phyloP scores from a whole-genome alignment of 2,329 filamentous ascomycete genomes.

The Aspergillus niger region DNA sequence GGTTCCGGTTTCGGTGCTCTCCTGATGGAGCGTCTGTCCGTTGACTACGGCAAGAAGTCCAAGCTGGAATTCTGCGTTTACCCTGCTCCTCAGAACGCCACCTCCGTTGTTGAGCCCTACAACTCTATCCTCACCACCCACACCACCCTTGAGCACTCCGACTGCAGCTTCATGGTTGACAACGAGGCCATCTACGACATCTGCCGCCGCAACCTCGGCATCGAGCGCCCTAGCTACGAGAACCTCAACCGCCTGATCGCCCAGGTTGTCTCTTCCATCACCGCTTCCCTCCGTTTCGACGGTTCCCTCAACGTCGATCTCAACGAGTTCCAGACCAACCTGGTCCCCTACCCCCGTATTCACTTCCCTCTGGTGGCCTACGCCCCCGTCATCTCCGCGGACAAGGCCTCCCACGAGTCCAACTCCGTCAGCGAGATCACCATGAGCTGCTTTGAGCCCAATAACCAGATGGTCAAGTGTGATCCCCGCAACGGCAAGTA shows the following conservation, averaged over 20 bases:
- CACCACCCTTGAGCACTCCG: conserved; percentile 98
- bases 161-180: conserved; percentile 99
- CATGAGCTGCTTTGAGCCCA: conserved; percentile 98
- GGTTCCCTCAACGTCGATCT: conserved; percentile 98
- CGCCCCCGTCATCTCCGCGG: conserved; percentile 87
- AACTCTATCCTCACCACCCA: conserved; percentile 99
- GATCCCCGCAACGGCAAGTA: conserved; percentile 99
- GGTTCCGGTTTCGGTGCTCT: conserved; percentile 98
- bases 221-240: conserved; percentile 97
- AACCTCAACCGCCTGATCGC: conserved; percentile 99
- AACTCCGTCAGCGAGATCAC: conserved; percentile 98
- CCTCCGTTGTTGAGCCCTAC: conserved; percentile 98
- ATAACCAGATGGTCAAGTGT: conserved; percentile 99
- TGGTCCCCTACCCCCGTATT: conserved; percentile 97
- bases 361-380: conserved; percentile 99
- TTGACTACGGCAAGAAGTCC: conserved; percentile 99
- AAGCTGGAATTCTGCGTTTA: conserved; percentile 99
- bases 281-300: conserved; percentile 96
- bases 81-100: conserved; percentile 94
- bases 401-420: conserved; percentile 95
- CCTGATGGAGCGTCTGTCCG: conserved; percentile 96
- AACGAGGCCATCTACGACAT: conserved; percentile 99
- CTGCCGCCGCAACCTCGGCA: conserved; percentile 94
- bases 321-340: conserved; percentile 99
- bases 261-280: conserved; percentile 98